Conservation (phyloP, 192 early-diverging fungal genomes). For the Backusella australiensis region DNA sequence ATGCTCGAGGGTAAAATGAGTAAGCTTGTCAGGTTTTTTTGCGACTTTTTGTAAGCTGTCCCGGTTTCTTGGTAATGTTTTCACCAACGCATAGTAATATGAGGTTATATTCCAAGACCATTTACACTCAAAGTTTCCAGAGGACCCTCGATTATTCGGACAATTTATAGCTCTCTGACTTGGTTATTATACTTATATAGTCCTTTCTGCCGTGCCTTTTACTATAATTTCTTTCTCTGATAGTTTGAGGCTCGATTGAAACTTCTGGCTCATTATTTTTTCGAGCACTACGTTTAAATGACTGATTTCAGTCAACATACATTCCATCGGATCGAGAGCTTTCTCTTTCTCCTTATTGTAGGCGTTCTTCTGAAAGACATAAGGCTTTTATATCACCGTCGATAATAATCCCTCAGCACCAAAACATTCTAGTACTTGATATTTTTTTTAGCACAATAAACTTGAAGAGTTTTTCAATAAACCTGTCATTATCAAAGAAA, state of each 20-base stretch:
- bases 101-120: neutral
- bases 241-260: neutral
- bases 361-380: too few relatives aligned
- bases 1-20: conserved; percentile 1
- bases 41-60: conserved; percentile 7
- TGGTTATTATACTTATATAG: conserved; percentile 1
- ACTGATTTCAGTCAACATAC: too few relatives aligned
- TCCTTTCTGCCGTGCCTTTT: neutral
- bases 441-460: too few relatives aligned
- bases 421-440: too few relatives aligned
- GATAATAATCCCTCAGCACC: too few relatives aligned
- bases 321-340: too few relatives aligned
- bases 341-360: too few relatives aligned
- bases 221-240: conserved; percentile 1
- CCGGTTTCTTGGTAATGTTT: neutral
- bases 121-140: conserved; percentile 1
- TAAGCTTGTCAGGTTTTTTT: conserved; percentile 3
- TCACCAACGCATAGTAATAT: neutral
- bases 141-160: neutral
- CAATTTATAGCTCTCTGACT: neutral
- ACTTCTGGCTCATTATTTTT: too few relatives aligned
- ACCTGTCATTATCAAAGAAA: too few relatives aligned
- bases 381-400: too few relatives aligned
- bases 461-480: too few relatives aligned
- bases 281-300: too few relatives aligned